Base-by-base conservation (phyloP, 306 rosid species). In the Lithocarpus polystachyus region DNA sequence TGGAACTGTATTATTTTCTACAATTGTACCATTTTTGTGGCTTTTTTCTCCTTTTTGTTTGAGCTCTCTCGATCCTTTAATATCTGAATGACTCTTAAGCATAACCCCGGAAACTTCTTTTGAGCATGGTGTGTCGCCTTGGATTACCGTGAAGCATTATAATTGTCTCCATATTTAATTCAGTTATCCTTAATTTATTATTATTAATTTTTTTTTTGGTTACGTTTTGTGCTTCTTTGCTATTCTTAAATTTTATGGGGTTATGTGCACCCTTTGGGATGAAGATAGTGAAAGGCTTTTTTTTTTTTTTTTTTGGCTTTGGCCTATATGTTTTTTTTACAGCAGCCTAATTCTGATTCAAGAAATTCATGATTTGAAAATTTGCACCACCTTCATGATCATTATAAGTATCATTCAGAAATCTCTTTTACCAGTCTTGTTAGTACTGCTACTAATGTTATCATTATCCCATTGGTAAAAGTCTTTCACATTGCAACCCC, bases 1-100 rank as follows among this genome's bases (percentile, higher is more conserved):
- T 87, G 93, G 89, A 87, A 88, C 86, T 87, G 87, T 83, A 77
- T 85, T 87, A 15, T 80, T 85, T 90, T 74, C 74, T 87, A 90
- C 89, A 88, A 88, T 83, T 88, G 83, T 84, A 84, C 85, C 76
- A 8, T 71, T 73, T 77, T 31, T 82, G 82, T 86, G 84, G 80
- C 83, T 87, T 84, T 76, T 77, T 86, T 87, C 85, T 85, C 93
- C 90, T 72, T 81, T 86, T 88, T 81, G 82, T 85, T 87, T 77
- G 89, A 78, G 72, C 81, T 22, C 77, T 84, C 79, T 89, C 82
- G 73, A 68, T 77, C 90, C 84, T 89, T 77, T 87, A 73, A 81
- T 88, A 48, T 81, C 90, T 90, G 75, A 84, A 72, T 85, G 73
- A 74, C 77, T 80, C 84, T 84, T 18, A 53, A 75, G 40, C 79